Base-by-base conservation (phyloP, 345 rosid species). In the Aurinia saxatilis region DNA sequence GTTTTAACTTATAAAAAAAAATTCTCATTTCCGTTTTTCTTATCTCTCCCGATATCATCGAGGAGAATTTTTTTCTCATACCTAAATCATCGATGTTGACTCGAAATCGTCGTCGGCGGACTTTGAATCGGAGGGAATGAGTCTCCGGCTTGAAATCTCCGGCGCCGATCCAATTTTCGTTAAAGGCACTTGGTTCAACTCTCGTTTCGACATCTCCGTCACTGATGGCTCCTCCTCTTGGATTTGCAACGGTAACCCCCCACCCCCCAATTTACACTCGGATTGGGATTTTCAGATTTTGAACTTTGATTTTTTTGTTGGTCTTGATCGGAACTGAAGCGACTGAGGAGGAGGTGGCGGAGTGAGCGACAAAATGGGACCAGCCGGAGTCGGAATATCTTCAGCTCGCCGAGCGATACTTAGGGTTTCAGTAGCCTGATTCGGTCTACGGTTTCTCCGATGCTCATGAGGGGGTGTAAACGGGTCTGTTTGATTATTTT, bases 351-450 rank as follows among this genome's bases (percentile, higher is more conserved):
- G 88, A 85, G 36, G 91, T 87, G 61, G 79, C 59, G 49, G 96
- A 83, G 23, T 70, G 96, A 50, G 93, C 95, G 18, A 82, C 81
- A 14, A 93, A 83, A 78, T 86, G 98, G 96, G 98, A 86, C 38
- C 96, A 83, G 58, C 80, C 85, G 5, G 80, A 82, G 37, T 21
- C 78, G 27, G 89, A 82, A 18, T 92, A 92, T 76, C 63, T 92
- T 17, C 65, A 78, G 11, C 78, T 87, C 75, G 86, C 90, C 1
- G 97, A 93, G 72, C 72, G 62, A n/a, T 80, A 84, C 66, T 76
- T 92, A 68, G 90, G 90, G 68, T 87, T 87, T 81, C 97, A 85
- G 56, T 85, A 78, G 47, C 86, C 88, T 10, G 49, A 72, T 59
- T 85, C 97, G 0, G 71, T 82, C 13, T 93, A 90, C 76, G 60